phyloP scores from a whole-genome alignment of 2,329 filamentous ascomycete genomes.

The Ustilaginoidea virens region DNA sequence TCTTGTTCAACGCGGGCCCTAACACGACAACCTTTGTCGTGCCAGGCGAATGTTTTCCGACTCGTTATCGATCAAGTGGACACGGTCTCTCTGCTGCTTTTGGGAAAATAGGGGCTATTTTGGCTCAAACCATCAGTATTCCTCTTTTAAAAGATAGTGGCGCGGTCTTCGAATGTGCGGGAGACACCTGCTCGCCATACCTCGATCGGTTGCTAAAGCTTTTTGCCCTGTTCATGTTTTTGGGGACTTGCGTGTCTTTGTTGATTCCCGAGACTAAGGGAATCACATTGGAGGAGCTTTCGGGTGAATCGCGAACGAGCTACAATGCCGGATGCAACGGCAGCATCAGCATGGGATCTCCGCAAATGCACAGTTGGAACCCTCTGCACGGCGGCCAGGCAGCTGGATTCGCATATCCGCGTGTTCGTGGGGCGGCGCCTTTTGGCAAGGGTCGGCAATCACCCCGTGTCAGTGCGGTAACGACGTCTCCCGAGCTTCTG shows the following conservation, averaged over 20 bases:
- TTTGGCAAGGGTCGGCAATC: slow-evolving; percentile 14
- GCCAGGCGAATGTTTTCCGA: slow-evolving; percentile 49
- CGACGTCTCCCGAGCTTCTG: slow-evolving; percentile 26
- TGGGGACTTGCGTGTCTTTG: slow-evolving; percentile 50
- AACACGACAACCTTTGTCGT: slow-evolving; percentile 53
- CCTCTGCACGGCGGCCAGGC: slow-evolving; percentile 34
- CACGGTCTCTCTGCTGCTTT: slow-evolving; percentile 52
- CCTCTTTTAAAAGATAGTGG: slow-evolving; percentile 47
- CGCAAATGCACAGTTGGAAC: slow-evolving; percentile 23
- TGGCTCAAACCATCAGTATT: slow-evolving; percentile 50
- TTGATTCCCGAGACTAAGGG: slow-evolving; percentile 68
- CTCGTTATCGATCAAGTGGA: slow-evolving; percentile 43
- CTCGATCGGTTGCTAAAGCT: slow-evolving; percentile 63
- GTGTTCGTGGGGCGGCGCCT: slow-evolving; percentile 11
- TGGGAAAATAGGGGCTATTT: slow-evolving; percentile 53
- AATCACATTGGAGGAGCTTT: slow-evolving; percentile 54
- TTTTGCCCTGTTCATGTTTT: slow-evolving; percentile 68
- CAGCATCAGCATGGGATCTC: slow-evolving; percentile 23
- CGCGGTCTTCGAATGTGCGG: slow-evolving; percentile 30
- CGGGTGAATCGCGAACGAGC: slow-evolving; percentile 49
- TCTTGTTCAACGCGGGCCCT: slow-evolving; percentile 52
- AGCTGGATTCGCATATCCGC: slow-evolving; percentile 33
- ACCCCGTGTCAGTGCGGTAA: slow-evolving; percentile 24
- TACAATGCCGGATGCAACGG: slow-evolving; percentile 36
- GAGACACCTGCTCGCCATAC: slow-evolving; percentile 37